A percentile compares a stretch with the other conserved stretches of the same genome.
phyloP scores from a whole-genome alignment of 345 rosid species.

The Durio zibethinus region DNA sequence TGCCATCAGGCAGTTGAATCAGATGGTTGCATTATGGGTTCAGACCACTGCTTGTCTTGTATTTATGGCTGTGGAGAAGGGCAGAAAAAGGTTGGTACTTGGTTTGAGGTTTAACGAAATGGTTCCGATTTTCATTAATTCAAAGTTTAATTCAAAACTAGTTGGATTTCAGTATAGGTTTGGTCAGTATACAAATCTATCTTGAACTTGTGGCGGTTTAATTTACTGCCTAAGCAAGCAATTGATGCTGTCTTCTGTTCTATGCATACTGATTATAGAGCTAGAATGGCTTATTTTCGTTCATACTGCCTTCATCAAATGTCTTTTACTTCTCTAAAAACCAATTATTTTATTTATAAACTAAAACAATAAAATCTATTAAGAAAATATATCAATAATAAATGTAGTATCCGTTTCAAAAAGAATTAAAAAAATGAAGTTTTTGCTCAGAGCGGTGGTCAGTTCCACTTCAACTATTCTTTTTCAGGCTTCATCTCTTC shows the following conservation, averaged over 20 bases:
- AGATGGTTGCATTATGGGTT: background rate
- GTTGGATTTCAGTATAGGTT: background rate
- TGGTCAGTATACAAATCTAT: background rate
- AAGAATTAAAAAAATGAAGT: background rate
- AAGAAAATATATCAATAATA: too few relatives aligned
- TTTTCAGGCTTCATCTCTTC: background rate
- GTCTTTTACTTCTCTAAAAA: too few relatives aligned
- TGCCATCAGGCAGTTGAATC: slow-evolving; percentile 13
- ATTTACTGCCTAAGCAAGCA: background rate
- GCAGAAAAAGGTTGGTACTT: background rate
- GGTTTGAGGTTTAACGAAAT: background rate
- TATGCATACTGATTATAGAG: background rate
- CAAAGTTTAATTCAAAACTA: background rate
- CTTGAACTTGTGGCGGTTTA: background rate
- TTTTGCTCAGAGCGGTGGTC: background rate
- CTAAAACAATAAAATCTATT: too few relatives aligned
- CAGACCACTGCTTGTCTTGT: background rate
- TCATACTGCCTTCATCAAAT: background rate
- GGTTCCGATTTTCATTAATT: background rate
- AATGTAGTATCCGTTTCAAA: background rate
- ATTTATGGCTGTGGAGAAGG: background rate
- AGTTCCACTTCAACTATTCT: background rate
- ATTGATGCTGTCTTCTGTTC: background rate
- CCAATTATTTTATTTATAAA: too few relatives aligned
- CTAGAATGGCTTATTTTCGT: background rate